Conservation (phyloP, 2,329 filamentous ascomycete genomes). For the Delphinella strobiligena region DNA sequence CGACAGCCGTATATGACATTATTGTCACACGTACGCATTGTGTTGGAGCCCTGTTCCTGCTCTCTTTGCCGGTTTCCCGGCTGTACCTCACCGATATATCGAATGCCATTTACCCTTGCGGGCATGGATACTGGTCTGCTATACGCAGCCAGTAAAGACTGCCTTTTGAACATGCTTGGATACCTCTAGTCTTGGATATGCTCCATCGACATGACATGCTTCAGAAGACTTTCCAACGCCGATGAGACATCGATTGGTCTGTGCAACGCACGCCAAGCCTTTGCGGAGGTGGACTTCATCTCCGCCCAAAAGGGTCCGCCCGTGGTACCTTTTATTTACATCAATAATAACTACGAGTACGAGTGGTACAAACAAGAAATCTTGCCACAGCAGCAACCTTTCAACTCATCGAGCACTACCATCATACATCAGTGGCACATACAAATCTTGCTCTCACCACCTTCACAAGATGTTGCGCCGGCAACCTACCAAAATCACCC, state of each 20-base stretch:
- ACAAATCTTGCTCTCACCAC: not conserved
- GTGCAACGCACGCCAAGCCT: too few relatives aligned
- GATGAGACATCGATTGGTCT: too few relatives aligned
- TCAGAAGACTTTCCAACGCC: too few relatives aligned
- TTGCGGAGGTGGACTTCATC: too few relatives aligned
- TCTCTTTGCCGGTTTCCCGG: constrained; percentile 5
- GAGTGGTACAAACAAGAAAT: too few relatives aligned
- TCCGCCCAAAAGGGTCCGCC: too few relatives aligned
- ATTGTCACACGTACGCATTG: constrained; percentile 3
- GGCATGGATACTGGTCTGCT: constrained; percentile 1
- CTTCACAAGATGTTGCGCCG: constrained; percentile 21
- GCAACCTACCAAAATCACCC: constrained; percentile 22
- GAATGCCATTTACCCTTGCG: not conserved
- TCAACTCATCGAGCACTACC: too few relatives aligned
- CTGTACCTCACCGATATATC: constrained; percentile 4
- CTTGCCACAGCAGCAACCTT: too few relatives aligned
- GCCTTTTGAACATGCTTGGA: constrained; percentile 6
- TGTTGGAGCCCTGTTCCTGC: constrained; percentile 7
- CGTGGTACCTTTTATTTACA: too few relatives aligned
- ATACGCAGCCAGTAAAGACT: constrained; percentile 4
- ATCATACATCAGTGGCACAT: not conserved
- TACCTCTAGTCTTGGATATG: not conserved
- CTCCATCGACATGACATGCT: too few relatives aligned
- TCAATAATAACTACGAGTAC: too few relatives aligned
- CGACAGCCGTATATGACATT: not conserved